A percentile compares a stretch with the other conserved stretches of the same genome.
Evolutionary conservation across 257 asterid genomes (phyloP).

Genomic region (Apocynum venetum): DNA sequence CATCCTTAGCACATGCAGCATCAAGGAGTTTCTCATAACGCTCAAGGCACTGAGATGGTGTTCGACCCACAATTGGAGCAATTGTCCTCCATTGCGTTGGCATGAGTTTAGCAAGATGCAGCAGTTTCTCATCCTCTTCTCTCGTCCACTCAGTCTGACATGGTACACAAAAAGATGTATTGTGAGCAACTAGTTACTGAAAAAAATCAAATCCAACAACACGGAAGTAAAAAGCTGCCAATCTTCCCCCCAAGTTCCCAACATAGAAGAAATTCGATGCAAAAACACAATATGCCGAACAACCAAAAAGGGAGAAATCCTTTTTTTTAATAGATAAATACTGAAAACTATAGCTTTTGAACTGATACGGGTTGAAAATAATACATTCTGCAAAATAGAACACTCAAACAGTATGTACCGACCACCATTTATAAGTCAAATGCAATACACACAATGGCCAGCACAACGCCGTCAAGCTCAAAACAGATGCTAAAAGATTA

Average conservation of each 20-base stretch:
- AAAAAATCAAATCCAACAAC: neutral
- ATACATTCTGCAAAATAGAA: neutral
- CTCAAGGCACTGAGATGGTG: constrained; percentile 98
- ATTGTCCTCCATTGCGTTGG: constrained; percentile 99
- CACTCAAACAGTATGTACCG: neutral
- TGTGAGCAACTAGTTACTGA: neutral
- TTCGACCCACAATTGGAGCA: constrained; percentile 97
- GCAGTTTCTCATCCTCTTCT: constrained; percentile 90
- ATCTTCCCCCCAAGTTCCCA: neutral
- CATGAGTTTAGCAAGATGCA: constrained; percentile 97
- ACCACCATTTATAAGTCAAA: too few species aligned
- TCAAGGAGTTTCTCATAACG: constrained; percentile 96
- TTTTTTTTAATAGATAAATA: neutral
- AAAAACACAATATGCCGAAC: neutral
- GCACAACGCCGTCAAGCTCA: too few species aligned
- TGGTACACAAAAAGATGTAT: neutral
- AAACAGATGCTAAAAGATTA: neutral
- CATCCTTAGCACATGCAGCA: constrained; percentile 98
- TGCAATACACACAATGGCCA: too few species aligned
- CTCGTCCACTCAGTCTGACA: constrained; percentile 97
- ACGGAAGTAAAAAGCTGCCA: neutral
- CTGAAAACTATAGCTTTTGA: neutral
- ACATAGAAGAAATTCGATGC: neutral
- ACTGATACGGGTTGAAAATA: neutral
- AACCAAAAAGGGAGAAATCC: neutral